These are phyloP conservation scores for Suhomyces panamericanus DNA, from an alignment of 1,139 yeast genomes.

Conservation along the genomic window DNA sequence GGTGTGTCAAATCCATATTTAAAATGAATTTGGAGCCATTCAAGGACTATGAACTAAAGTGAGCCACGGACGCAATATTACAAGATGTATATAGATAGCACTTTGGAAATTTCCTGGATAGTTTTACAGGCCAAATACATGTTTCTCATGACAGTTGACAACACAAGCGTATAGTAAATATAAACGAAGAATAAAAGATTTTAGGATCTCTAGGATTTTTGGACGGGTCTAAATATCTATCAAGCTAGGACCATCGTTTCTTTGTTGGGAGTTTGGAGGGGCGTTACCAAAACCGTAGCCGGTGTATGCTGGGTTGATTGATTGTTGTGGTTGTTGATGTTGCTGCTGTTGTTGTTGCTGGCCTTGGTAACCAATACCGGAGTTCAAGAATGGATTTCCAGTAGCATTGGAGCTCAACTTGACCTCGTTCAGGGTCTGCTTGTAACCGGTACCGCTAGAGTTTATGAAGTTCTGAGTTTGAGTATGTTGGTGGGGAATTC, in stretches of 20 bases:
- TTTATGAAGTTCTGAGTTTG: conserved; percentile 76
- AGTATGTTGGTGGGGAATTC: conserved; percentile 94
- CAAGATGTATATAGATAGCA: background rate
- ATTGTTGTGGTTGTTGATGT: conserved; percentile 36
- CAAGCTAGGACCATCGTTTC: conserved; percentile 47
- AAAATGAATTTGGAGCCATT: conserved; percentile 38
- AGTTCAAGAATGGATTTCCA: conserved; percentile 73
- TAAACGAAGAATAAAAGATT: conserved; percentile 6
- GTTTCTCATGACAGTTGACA: background rate
- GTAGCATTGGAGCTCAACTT: conserved; percentile 46
- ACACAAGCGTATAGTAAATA: conserved; percentile 1
- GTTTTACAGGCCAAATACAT: no score
- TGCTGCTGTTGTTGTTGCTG: conserved; percentile 55
- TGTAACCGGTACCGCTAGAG: conserved; percentile 84
- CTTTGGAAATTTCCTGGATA: background rate
- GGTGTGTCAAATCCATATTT: conserved; percentile 64
- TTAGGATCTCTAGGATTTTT: conserved; percentile 9
- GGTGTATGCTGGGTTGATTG: conserved; percentile 56
- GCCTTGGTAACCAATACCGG: conserved; percentile 63
- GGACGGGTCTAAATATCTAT: conserved; percentile 38
- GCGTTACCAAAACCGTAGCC: conserved; percentile 93
- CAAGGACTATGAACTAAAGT: conserved; percentile 24
- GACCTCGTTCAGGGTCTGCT: conserved; percentile 44
- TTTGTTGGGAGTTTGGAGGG: conserved; percentile 35
- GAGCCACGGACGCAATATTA: background rate